phyloP scores from a whole-genome alignment of 2,329 filamentous ascomycete species.

The Colletotrichum falcatum region DNA sequence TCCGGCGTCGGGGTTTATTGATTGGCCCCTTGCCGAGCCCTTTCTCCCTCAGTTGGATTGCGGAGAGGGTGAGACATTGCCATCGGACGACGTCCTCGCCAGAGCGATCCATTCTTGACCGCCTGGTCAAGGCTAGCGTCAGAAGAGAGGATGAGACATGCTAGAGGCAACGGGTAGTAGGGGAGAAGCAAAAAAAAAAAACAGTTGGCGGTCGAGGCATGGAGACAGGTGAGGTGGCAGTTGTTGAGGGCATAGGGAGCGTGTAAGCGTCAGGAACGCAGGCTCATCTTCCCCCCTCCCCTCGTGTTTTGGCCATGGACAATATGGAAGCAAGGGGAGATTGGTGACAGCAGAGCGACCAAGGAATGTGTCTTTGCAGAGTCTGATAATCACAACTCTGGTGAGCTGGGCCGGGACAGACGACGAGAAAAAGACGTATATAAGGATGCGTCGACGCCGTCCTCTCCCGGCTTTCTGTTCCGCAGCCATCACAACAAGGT shows the following conservation, averaged over 20 bases:
- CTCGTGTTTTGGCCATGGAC: background rate
- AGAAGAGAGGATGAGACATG: constrained; percentile 10
- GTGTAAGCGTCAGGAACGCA: constrained; percentile 16
- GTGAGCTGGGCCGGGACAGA: too few species aligned
- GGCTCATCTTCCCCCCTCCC: constrained; percentile 30
- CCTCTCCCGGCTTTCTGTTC: background rate
- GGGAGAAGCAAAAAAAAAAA: background rate
- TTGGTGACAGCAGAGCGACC: background rate
- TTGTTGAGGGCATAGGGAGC: background rate
- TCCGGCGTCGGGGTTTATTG: constrained; percentile 10
- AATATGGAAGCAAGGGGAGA: background rate
- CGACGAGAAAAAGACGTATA: background rate
- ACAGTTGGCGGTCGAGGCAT: background rate
- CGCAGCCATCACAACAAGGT: background rate
- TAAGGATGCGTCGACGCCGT: background rate
- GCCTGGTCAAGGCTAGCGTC: constrained; percentile 13
- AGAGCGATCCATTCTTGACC: constrained; percentile 39
- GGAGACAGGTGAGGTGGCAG: background rate
- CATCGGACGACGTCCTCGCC: constrained; percentile 19
- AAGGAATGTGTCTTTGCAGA: background rate
- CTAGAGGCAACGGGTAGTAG: too few species aligned
- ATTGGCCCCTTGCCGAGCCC: constrained; percentile 31
- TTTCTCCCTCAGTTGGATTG: constrained; percentile 39
- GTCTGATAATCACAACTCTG: background rate
- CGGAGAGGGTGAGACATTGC: constrained; percentile 37